Conservation (phyloP, 345 rosid species). For the Luvunga scandens region DNA sequence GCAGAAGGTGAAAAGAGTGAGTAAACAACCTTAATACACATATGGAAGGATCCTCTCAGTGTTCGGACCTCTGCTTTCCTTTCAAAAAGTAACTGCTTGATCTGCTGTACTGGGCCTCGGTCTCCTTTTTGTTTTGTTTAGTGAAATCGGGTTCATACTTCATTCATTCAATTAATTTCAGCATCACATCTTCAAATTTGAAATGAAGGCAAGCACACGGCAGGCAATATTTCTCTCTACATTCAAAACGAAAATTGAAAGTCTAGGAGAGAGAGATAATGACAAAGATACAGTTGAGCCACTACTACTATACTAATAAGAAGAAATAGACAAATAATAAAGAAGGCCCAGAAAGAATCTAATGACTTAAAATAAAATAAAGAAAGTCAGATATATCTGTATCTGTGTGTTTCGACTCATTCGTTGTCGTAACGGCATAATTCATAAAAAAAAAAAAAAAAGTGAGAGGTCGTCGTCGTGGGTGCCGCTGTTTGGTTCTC, state of each 20-base stretch:
- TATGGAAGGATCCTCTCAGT: not conserved
- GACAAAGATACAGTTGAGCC: constrained; percentile 43
- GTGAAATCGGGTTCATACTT: not conserved
- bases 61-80: not conserved
- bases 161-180: not conserved
- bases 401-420: too few species aligned
- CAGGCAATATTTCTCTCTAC: constrained; percentile 3
- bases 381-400: too few species aligned
- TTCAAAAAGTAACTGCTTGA: not conserved
- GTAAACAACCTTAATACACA: not conserved
- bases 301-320: not conserved
- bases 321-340: constrained; percentile 10
- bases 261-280: constrained; percentile 15
- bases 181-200: not conserved
- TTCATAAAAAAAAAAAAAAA: too few species aligned
- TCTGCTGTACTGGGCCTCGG: not conserved
- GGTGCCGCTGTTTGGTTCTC: too few species aligned
- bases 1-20: not conserved
- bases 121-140: not conserved
- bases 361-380: not conserved
- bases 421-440: too few species aligned
- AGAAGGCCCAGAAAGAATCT: not conserved
- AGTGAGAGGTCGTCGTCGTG: too few species aligned
- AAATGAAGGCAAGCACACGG: not conserved
- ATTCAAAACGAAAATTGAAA: constrained; percentile 22